Evolutionary conservation across 2,329 filamentous ascomycete genomes (phyloP), one percentile per base, ranked within the genome.

Genomic region (Colletotrichum spinosum): DNA sequence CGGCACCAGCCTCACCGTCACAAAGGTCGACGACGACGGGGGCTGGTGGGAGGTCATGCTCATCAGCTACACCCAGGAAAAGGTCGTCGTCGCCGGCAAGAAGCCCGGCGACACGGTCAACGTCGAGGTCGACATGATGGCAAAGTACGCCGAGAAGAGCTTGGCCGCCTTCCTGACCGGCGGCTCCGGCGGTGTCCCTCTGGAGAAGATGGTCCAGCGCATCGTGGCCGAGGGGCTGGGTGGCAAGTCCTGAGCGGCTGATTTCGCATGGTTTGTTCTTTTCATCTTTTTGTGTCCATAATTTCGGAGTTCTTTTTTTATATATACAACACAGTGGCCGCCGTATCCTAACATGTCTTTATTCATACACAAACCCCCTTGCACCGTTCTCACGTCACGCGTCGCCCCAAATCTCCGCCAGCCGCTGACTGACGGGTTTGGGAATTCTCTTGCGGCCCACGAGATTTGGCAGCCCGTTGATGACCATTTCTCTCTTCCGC

Each of bases 1-100:
- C 75, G 96, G 96, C 5, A 95, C 96, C 33, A 97, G 94, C 75
- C 82, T 99, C 83, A 99, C 96, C 0, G 87, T 99, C 2, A 98
- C 95, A 2, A 86, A 87, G 70, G 95, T 98, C 37, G 81, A 95
- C 72, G 95, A 97, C 77, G 85, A 75, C 4, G 86, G 88, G 69
- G 90, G 91, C 46, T 97, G 93, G 77, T 97, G 90, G 87, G 96
- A 98, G 85, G 91, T 99, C 54, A 99, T 99, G 96, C 84, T 99
- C 67, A 97, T 99, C 77, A 88, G 92, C 8, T 99, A 99, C 79
- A 97, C 96, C 10, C 96, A 98, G 81, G 93, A 95, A 79, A 92
- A 92, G 78, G 90, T 99, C 13, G 91, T 97, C 13, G 89, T 93
- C 68, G 92, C 92, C 2, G 83, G 82, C 56, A 97, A 97, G 86